Evolutionary conservation across 1,284 basidiomycete species (phyloP).

Genomic region (Irpex lacteus): DNA sequence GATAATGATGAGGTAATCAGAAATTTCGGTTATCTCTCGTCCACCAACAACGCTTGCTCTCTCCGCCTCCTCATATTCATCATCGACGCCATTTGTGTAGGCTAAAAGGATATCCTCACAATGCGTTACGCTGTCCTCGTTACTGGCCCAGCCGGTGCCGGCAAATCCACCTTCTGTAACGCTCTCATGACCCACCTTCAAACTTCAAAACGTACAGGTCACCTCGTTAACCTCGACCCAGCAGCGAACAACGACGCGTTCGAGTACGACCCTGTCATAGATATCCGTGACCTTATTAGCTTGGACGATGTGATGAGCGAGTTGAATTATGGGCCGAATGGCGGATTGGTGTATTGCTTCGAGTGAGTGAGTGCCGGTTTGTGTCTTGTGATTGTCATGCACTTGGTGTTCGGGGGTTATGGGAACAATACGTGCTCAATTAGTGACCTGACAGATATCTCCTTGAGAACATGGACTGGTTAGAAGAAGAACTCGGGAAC

Average conservation of each 20-base stretch:
- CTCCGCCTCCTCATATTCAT: no score
- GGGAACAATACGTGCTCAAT: neutral
- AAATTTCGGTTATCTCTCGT: neutral
- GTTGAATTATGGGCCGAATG: conserved; percentile 94
- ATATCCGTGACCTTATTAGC: conserved; percentile 93
- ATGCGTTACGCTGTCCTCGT: conserved; percentile 93
- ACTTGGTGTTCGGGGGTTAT: neutral
- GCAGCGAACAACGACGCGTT: conserved; percentile 87
- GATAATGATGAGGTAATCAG: neutral
- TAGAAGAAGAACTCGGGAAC: conserved; percentile 94
- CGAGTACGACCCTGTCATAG: conserved; percentile 91
- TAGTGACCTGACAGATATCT: conserved; percentile 67
- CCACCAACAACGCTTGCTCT: neutral
- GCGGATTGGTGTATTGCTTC: conserved; percentile 97
- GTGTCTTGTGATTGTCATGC: neutral
- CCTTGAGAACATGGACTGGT: conserved; percentile 96
- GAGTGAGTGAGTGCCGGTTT: conserved; percentile 78
- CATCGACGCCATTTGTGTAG: no score
- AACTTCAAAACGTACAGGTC: conserved; percentile 79
- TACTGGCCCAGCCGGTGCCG: conserved; percentile 93
- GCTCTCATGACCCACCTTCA: conserved; percentile 91
- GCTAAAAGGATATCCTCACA: no score
- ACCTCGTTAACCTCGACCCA: conserved; percentile 97
- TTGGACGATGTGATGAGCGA: conserved; percentile 97
- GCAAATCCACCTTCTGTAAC: conserved; percentile 94